Conservation (phyloP, 192 early-diverging fungal genomes). For the Coemansia reversa region DNA sequence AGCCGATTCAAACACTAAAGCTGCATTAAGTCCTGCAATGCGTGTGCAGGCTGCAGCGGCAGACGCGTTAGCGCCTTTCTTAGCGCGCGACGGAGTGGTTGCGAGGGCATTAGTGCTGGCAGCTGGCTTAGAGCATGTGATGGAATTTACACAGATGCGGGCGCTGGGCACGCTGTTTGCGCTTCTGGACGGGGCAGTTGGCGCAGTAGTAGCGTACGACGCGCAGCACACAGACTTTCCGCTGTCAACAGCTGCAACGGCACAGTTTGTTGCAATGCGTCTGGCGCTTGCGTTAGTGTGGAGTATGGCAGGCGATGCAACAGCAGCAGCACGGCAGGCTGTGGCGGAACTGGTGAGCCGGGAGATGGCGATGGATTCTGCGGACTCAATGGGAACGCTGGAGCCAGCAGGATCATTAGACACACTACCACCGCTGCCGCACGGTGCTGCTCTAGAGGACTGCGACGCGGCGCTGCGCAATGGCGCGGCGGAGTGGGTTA, state of each 20-base stretch:
- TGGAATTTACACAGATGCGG: slow-evolving; percentile 93
- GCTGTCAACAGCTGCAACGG: slow-evolving; percentile 71
- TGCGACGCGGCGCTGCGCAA: slow-evolving; percentile 80
- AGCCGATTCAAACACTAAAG: slow-evolving; percentile 52
- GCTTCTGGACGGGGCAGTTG: slow-evolving; percentile 83
- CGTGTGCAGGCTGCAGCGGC: slow-evolving; percentile 76
- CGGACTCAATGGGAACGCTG: slow-evolving; percentile 52
- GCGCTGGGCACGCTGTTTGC: slow-evolving; percentile 87
- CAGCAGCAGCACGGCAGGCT: slow-evolving; percentile 64
- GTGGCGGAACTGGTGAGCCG: slow-evolving; percentile 83
- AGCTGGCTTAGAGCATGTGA: slow-evolving; percentile 83
- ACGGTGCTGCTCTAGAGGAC: slow-evolving; percentile 69
- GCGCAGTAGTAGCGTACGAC: slow-evolving; percentile 87
- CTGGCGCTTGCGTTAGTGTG: slow-evolving; percentile 82
- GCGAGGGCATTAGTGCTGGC: slow-evolving; percentile 69
- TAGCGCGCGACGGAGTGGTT: slow-evolving; percentile 76
- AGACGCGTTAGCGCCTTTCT: slow-evolving; percentile 65
- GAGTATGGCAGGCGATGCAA: slow-evolving; percentile 93
- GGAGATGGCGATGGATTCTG: slow-evolving; percentile 70
- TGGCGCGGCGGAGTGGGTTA: slow-evolving; percentile 78
- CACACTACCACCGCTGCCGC: slow-evolving; percentile 56
- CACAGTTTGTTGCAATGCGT: slow-evolving; percentile 80
- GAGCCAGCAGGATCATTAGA: slow-evolving; percentile 37
- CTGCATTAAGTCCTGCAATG: slow-evolving; percentile 59
- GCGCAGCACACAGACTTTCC: slow-evolving; percentile 93